Base-by-base conservation (phyloP, 371 early-diverging fungal species). In the Mucor lusitanicus region DNA sequence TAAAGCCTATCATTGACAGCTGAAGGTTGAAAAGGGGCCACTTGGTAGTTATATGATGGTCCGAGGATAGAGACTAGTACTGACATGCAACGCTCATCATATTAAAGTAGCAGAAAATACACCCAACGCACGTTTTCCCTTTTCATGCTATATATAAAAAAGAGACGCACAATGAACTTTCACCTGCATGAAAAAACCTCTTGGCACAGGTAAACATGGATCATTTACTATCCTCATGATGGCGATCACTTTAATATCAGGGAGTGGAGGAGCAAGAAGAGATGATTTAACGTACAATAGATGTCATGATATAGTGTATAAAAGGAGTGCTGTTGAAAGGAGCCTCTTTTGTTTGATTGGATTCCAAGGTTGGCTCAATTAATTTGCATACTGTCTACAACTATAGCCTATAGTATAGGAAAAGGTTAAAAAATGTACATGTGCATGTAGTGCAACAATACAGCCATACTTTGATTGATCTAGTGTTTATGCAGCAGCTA, bases 201-300 rank as follows among this genome's bases (percentile, higher is more conserved):
- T 53, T 53, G 53, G 53, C 53, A 53, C 53, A 53, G 53, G 7
- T 53, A 27, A 53, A 53, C 25, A 53, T 53, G 53, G 13, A 53
- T 53, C 13, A 53, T 23, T 40, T 53, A 15, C 53, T 53, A 53
- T 53, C 53, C 53, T 53, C 15, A 15, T 27, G 27, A 53, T 27
- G 53, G 27, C 11, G 53, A 53, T 53, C 53, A 53, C 13, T 27
- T 23, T 27, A 3, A 27, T 25, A 53, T 25, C 13, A 53, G 46
- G 46, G 21, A 21, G 21, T 9, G 19, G 19, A 0, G 9, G 27
- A 15, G 13, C 13, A 25, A 53, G 27, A 53, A 15, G 53, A 53
- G 27, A 25, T 13, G 3, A 53, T 27, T 25, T 46, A 44, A 9
- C 3, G 9, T 21, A 46, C 46, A 21, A 21, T 21, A 8, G 21